These are phyloP conservation scores for Clausena lansium DNA, from an alignment of 345 rosid species.

Conservation along the genomic window DNA sequence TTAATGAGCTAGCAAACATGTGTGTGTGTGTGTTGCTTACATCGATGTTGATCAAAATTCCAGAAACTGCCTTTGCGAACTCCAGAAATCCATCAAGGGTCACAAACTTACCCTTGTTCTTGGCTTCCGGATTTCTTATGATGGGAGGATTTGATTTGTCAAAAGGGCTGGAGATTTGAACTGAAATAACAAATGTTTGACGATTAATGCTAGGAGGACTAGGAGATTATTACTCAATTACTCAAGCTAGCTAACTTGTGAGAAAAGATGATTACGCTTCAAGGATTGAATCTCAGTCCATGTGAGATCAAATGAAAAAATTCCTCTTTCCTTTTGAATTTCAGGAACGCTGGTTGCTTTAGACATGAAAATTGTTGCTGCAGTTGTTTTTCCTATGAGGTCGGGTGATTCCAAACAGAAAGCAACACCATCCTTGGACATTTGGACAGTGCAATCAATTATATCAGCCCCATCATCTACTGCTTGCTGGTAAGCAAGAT, in stretches of 20 bases:
- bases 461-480: conserved; percentile 71
- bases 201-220: background rate
- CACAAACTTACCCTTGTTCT: conserved; percentile 65
- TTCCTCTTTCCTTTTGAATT: conserved; percentile 55
- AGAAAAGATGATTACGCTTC: conserved; percentile 46
- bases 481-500: conserved; percentile 80
- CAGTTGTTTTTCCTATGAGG: conserved; percentile 58
- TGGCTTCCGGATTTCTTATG: conserved; percentile 58
- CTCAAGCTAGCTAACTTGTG: background rate
- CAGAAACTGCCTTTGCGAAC: conserved; percentile 70
- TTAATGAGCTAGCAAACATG: background rate
- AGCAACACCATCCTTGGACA: conserved; percentile 79
- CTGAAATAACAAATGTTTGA: conserved; percentile 39
- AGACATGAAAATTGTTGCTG: conserved; percentile 51
- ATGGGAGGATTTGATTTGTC: conserved; percentile 15
- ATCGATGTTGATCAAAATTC: conserved; percentile 72
- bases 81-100: conserved; percentile 63
- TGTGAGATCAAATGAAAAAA: conserved; percentile 84
- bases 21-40: conserved; percentile 22
- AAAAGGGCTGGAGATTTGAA: conserved; percentile 65
- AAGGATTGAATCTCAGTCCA: conserved; percentile 84
- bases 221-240: background rate
- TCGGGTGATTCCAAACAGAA: conserved; percentile 73
- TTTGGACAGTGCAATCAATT: conserved; percentile 80
- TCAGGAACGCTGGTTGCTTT: conserved; percentile 55